These are phyloP conservation scores for Gautieria morchelliformis DNA, from an alignment of 768 basidiomycete genomes.

Conservation along the genomic window DNA sequence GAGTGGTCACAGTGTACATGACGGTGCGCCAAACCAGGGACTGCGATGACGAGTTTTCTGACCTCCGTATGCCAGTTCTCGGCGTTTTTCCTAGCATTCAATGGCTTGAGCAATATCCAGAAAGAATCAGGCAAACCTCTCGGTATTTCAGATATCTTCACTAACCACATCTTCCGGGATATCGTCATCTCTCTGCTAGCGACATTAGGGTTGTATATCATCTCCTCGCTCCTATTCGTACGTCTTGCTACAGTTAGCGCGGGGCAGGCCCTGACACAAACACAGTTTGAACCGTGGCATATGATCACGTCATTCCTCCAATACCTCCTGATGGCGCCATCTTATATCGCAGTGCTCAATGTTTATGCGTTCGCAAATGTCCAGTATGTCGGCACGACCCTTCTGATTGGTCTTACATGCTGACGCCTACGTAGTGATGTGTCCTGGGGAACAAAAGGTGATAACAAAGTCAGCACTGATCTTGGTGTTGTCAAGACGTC, in stretches of 20 bases:
- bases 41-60: not conserved
- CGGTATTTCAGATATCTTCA: slow-evolving; percentile 51
- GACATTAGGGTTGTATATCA: slow-evolving; percentile 81
- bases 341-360: slow-evolving; percentile 88
- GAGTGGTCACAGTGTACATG: slow-evolving; percentile 92
- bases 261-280: not conserved
- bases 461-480: slow-evolving; percentile 77
- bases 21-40: slow-evolving; percentile 42
- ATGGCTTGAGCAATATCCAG: slow-evolving; percentile 59
- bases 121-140: slow-evolving; percentile 36
- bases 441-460: slow-evolving; percentile 94
- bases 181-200: slow-evolving; percentile 80
- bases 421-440: slow-evolving; percentile 43
- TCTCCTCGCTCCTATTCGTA: slow-evolving; percentile 79
- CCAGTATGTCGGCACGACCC: not conserved
- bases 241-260: slow-evolving; percentile 24
- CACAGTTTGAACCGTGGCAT: slow-evolving; percentile 93
- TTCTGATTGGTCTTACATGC: not conserved
- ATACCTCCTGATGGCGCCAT: slow-evolving; percentile 85
- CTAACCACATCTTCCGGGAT: slow-evolving; percentile 74
- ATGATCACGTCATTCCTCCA: slow-evolving; percentile 97
- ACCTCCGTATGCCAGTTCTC: slow-evolving; percentile 38
- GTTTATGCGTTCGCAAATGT: slow-evolving; percentile 49
- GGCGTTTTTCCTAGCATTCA: slow-evolving; percentile 75
- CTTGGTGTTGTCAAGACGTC: slow-evolving; percentile 70